These are phyloP conservation scores for Galerina marginata DNA, from an alignment of 768 basidiomycete species.

Conservation along the genomic window DNA sequence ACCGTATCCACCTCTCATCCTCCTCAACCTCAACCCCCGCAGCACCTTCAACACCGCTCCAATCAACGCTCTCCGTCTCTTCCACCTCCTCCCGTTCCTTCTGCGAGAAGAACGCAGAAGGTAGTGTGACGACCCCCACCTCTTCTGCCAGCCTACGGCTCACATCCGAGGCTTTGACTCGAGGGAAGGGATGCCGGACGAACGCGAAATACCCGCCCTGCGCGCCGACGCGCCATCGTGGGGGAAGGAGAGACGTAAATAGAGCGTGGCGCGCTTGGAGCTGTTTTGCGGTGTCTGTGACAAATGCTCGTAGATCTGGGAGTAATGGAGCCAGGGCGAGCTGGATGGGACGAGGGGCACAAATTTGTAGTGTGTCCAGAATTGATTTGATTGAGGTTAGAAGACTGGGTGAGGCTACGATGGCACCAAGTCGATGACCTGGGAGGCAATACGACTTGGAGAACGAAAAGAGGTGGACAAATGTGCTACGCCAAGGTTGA, in stretches of 20 bases:
- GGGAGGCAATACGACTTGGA: slow-evolving; percentile 85
- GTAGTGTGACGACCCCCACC: slow-evolving; percentile 69
- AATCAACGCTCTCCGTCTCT: not conserved
- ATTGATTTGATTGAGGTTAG: slow-evolving; percentile 53
- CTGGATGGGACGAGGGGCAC: slow-evolving; percentile 77
- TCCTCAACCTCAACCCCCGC: slow-evolving; percentile 43
- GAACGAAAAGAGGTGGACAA: slow-evolving; percentile 80
- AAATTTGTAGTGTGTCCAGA: slow-evolving; percentile 82
- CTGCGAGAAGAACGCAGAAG: slow-evolving; percentile 63
- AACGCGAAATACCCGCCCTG: slow-evolving; percentile 84
- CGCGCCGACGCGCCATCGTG: slow-evolving; percentile 64
- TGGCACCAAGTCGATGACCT: slow-evolving; percentile 78
- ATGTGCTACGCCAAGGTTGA: slow-evolving; percentile 57
- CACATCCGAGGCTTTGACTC: slow-evolving; percentile 54
- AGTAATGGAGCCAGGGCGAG: slow-evolving; percentile 65
- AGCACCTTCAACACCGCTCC: slow-evolving; percentile 25
- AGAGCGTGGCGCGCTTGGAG: slow-evolving; percentile 58
- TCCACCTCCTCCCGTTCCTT: slow-evolving; percentile 29
- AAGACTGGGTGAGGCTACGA: slow-evolving; percentile 65
- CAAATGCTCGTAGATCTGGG: slow-evolving; percentile 53
- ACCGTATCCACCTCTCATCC: slow-evolving; percentile 70
- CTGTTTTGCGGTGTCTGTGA: slow-evolving; percentile 53
- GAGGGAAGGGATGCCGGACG: slow-evolving; percentile 66
- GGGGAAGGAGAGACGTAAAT: slow-evolving; percentile 55
- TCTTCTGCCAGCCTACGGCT: slow-evolving; percentile 62